These are phyloP conservation scores for Aspergillus neoniger DNA, from an alignment of 2,329 filamentous ascomycete species.

Conservation along the genomic window DNA sequence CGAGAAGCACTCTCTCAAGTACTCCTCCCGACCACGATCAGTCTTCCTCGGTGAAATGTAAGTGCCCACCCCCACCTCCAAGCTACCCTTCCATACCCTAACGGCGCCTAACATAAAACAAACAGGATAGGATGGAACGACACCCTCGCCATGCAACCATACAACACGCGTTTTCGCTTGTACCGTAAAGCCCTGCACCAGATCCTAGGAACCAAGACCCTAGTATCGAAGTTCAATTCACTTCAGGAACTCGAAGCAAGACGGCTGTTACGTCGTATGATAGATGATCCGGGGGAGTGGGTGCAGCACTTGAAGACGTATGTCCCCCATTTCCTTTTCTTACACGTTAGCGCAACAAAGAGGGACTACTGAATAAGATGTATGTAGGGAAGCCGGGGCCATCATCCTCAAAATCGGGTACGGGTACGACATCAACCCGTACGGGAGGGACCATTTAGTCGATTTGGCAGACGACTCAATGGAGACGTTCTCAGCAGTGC, in stretches of 20 bases:
- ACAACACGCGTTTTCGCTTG: constrained; percentile 39
- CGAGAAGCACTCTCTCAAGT: constrained; percentile 30
- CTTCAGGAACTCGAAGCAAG: constrained; percentile 49
- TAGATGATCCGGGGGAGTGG: constrained; percentile 44
- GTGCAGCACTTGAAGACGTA: constrained; percentile 44
- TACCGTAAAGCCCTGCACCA: constrained; percentile 50
- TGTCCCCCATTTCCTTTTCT: too few species aligned
- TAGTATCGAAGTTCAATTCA: constrained; percentile 41
- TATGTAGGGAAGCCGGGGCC: constrained; percentile 38
- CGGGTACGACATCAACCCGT: not conserved
- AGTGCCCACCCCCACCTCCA: constrained; percentile 1
- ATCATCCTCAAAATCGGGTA: constrained; percentile 23
- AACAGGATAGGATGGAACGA: constrained; percentile 40
- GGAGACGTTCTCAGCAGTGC: constrained; percentile 44
- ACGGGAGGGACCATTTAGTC: not conserved
- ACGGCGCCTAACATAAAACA: not conserved
- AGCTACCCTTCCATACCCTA: not conserved
- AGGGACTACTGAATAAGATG: too few species aligned
- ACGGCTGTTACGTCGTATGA: constrained; percentile 45
- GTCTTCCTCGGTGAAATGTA: constrained; percentile 39
- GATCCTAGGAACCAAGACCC: constrained; percentile 47
- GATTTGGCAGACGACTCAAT: constrained; percentile 23
- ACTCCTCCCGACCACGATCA: constrained; percentile 30
- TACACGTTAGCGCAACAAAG: too few species aligned
- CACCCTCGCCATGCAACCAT: constrained; percentile 35